A percentile compares a stretch with the other conserved stretches of the same genome.
These are phyloP conservation scores for Ottelia alismoides DNA, from an alignment of 106 monocot genomes.

Conservation along the genomic window DNA sequence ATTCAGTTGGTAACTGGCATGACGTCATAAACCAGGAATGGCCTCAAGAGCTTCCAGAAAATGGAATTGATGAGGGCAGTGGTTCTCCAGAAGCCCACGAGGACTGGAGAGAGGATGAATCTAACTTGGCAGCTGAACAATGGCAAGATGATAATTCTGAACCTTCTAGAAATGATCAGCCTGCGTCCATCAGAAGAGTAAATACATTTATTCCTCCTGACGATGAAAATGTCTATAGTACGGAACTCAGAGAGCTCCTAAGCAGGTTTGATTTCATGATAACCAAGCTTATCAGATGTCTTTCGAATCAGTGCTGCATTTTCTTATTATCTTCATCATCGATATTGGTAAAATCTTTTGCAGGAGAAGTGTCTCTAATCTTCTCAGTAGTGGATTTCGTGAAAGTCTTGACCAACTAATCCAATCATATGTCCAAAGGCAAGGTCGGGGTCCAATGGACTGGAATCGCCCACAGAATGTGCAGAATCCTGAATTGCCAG, in stretches of 20 bases:
- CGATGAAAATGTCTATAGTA: slow-evolving; percentile 85
- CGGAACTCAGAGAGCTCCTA: slow-evolving; percentile 89
- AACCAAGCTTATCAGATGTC: neutral
- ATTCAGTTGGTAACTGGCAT: slow-evolving; percentile 40
- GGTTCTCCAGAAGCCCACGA: slow-evolving; percentile 29
- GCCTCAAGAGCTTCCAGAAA: slow-evolving; percentile 32
- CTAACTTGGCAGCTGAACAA: slow-evolving; percentile 30
- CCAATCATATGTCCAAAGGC: slow-evolving; percentile 79
- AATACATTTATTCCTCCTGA: slow-evolving; percentile 77
- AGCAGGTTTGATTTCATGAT: slow-evolving; percentile 52
- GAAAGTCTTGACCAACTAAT: slow-evolving; percentile 82
- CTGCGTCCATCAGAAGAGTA: slow-evolving; percentile 25
- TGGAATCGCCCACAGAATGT: slow-evolving; percentile 47
- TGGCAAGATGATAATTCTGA: slow-evolving; percentile 47
- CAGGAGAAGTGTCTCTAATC: slow-evolving; percentile 97
- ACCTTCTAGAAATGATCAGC: slow-evolving; percentile 25
- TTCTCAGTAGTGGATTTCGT: slow-evolving; percentile 90
- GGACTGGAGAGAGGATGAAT: slow-evolving; percentile 57
- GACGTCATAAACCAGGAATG: slow-evolving; percentile 31
- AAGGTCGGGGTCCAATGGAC: slow-evolving; percentile 40
- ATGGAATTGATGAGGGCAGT: slow-evolving; percentile 33
- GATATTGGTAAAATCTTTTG: slow-evolving; percentile 7
- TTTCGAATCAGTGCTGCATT: too few relatives aligned
- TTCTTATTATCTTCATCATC: neutral
- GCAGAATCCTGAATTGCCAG: slow-evolving; percentile 26